phyloP scores from a whole-genome alignment of 495 filamentous ascomycete species.

The Penicillium longicatenatum region DNA sequence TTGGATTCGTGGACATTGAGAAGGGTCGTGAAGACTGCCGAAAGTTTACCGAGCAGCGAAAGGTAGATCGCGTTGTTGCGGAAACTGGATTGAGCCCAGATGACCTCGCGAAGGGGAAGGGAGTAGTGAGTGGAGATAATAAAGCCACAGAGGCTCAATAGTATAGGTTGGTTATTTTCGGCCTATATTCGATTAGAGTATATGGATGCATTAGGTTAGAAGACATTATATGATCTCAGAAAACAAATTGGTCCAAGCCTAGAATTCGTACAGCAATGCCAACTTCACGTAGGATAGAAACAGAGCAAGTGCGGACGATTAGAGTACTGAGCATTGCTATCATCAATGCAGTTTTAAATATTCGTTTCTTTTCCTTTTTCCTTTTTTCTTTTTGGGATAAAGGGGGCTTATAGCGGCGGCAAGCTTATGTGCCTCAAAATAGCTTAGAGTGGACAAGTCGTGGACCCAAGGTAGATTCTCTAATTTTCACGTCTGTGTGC shows the following conservation, averaged over 20 bases:
- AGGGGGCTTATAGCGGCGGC: neutral
- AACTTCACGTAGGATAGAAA: too few relatives aligned
- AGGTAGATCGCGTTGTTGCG: constrained; percentile 29
- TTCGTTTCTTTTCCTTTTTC: too few relatives aligned
- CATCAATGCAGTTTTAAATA: neutral
- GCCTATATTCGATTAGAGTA: too few relatives aligned
- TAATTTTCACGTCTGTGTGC: too few relatives aligned
- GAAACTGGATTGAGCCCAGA: constrained; percentile 12
- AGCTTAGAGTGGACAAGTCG: neutral
- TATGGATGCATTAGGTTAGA: too few relatives aligned
- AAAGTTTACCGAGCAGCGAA: constrained; percentile 42
- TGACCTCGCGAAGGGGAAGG: neutral
- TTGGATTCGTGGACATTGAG: constrained; percentile 48
- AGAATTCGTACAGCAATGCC: too few relatives aligned
- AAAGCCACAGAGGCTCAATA: neutral
- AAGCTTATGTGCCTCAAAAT: neutral
- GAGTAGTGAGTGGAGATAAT: neutral
- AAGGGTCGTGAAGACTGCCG: constrained; percentile 49
- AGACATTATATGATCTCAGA: too few relatives aligned
- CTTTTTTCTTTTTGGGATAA: too few relatives aligned
- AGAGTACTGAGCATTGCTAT: too few relatives aligned
- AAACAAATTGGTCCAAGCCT: too few relatives aligned
- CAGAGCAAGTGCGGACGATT: too few relatives aligned
- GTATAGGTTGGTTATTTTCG: neutral
- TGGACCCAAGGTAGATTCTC: neutral